phyloP scores from a whole-genome alignment of 345 rosid genomes.

The Hevea brasiliensis region DNA sequence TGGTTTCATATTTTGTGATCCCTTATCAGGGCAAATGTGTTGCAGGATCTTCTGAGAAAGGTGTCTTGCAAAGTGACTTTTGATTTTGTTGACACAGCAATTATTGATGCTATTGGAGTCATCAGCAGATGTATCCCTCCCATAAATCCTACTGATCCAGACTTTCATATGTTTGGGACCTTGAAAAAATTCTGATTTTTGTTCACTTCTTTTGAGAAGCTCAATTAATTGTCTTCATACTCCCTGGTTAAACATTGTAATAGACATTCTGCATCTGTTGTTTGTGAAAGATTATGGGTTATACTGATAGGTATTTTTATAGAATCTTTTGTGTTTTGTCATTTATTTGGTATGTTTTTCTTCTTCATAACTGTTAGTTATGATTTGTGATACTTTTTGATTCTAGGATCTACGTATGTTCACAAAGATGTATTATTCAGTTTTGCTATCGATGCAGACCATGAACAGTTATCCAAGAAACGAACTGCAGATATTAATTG shows the following conservation, averaged over 20 bases:
- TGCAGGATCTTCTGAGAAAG: slow-evolving; percentile 91
- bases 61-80: slow-evolving; percentile 97
- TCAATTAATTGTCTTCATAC: not conserved
- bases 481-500: slow-evolving; percentile 28
- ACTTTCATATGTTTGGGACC: slow-evolving; percentile 80
- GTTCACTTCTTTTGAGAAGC: not conserved
- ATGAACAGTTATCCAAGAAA: slow-evolving; percentile 77
- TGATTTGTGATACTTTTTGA: slow-evolving; percentile 16
- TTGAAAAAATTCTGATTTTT: slow-evolving; percentile 2
- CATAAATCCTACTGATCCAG: slow-evolving; percentile 98
- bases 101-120: slow-evolving; percentile 93
- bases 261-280: not conserved
- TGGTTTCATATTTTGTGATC: slow-evolving; percentile 11
- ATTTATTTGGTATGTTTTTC: not conserved
- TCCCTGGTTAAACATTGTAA: not conserved
- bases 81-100: slow-evolving; percentile 97
- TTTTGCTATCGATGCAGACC: slow-evolving; percentile 93
- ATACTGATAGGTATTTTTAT: not conserved
- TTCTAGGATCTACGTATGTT: slow-evolving; percentile 90
- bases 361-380: not conserved
- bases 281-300: not conserved
- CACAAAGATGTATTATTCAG: slow-evolving; percentile 99
- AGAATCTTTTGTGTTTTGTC: not conserved
- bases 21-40: slow-evolving; percentile 21
- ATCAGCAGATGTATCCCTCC: slow-evolving; percentile 97